Evolutionary conservation across 1,284 basidiomycete species (phyloP).

Genomic region (Boletus chippewaensis): DNA sequence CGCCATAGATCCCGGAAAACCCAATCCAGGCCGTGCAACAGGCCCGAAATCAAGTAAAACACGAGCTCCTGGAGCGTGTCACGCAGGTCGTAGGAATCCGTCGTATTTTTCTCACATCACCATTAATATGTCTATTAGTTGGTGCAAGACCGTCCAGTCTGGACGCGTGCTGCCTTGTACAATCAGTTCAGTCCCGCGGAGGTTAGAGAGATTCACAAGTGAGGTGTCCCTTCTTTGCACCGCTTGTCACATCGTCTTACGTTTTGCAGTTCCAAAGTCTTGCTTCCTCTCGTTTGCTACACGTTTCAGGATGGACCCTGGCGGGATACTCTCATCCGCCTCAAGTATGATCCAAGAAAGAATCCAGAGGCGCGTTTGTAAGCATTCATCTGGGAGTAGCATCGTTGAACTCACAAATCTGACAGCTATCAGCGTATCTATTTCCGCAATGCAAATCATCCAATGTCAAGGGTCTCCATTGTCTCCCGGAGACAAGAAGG

Average conservation of each 20-base stretch:
- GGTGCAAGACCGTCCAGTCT: slow-evolving; percentile 74
- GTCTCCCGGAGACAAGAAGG: slow-evolving; percentile 59
- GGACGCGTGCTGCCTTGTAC: slow-evolving; percentile 80
- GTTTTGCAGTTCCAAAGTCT: slow-evolving; percentile 56
- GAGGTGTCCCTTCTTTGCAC: slow-evolving; percentile 14
- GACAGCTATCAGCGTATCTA: slow-evolving; percentile 77
- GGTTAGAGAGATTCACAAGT: slow-evolving; percentile 69
- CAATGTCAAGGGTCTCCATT: slow-evolving; percentile 66
- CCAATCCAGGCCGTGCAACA: slow-evolving; percentile 54
- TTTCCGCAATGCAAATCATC: slow-evolving; percentile 77
- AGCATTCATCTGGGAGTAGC: slow-evolving; percentile 5
- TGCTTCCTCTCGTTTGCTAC: slow-evolving; percentile 71
- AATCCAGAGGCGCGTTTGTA: slow-evolving; percentile 71
- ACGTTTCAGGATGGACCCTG: slow-evolving; percentile 92
- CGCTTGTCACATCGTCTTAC: neutral
- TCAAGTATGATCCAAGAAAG: slow-evolving; percentile 84
- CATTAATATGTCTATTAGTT: slow-evolving; percentile 36
- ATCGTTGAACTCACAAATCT: neutral
- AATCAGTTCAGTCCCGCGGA: slow-evolving; percentile 75
- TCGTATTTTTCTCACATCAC: neutral
- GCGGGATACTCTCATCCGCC: slow-evolving; percentile 82
- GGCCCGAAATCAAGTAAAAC: slow-evolving; percentile 51
- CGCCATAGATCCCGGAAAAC: slow-evolving; percentile 54
- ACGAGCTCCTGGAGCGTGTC: slow-evolving; percentile 52
- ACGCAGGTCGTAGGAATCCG: slow-evolving; percentile 41